Base-by-base conservation (phyloP, 306 rosid species). In the Rubus parviflorus region DNA sequence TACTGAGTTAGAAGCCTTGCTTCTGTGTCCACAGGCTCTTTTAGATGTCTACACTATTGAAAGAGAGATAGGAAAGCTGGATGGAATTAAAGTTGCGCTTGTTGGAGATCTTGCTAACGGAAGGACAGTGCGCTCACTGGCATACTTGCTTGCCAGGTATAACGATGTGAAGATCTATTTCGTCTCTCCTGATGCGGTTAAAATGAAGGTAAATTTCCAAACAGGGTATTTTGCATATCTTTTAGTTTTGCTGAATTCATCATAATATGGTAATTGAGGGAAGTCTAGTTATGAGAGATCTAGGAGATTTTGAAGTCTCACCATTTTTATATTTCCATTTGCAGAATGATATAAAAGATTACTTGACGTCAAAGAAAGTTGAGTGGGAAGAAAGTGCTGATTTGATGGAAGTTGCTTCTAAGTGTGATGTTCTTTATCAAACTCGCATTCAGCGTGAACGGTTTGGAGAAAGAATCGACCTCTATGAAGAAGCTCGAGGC, bases 91-190 rank as follows among this genome's bases (percentile, higher is more conserved):
- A 78, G 92, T 93, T 78, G 98, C 88, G 74, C 92, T 88, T 23
- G 96, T 93, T 43, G 97, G 98, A 76, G 98, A 90, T 83, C 97
- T 91, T 79, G 94, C 97, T 9, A 91, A 88, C 46, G 98, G 97
- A 60, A 91, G 98, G 84, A 91, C 98, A 5, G 96, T 91, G 61
- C 94, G 93, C 46, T 94, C 98, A 13, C 85, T 94, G 69, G 97
- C 97, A 35, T 94, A 88, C 85, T 84, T 94, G 89, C 97, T 91
- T 20, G 86, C 94, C 38, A 94, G 86, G 84, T 94, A 88, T 86
- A 68, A 79, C 22, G 87, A 91, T 83, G 94, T 94, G 79, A 87
- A 88, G 80, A 81, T 94, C 52, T 88, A 82, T 85, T 86, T 90
- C 75, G 94, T 94, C 76, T 88, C 94, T 76, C 98, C 97, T 12